Base-by-base conservation (phyloP, 2,329 filamentous ascomycete species). In the Talaromyces marneffei region DNA sequence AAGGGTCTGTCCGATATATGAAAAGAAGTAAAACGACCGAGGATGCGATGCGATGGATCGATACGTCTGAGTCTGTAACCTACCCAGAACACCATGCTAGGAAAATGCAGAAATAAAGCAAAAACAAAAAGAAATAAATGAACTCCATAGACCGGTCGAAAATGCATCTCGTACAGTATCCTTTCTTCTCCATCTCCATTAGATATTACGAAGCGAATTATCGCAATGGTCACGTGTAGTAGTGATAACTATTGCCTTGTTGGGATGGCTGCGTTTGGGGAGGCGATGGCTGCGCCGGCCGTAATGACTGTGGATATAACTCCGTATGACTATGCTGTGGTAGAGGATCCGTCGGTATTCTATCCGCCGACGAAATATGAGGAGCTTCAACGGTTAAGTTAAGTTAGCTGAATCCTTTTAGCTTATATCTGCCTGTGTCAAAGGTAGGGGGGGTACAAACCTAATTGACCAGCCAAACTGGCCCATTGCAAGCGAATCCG, bases 381-480 rank as follows among this genome's bases (percentile, higher is more conserved):
- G 48, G 48, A 16, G 48, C 48, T 52, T 23, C 18, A 23, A 35
- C 29, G n/a, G n/a, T n/a, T n/a, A n/a, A n/a, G n/a, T n/a, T n/a
- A n/a, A 14, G 5, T 48, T 12, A 35, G 29, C 6, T 1, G 8
- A 4, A 29, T 12, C 40, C 40, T 23, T 10, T 12, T 4, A 14
- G 10, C 12, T 23, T 10, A n/a, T 12, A 20, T 7, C 10, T 42
- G n/a, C 40, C 3, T 23, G n/a, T 4, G 16, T n/a, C 14, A 14
- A 7, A 46, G 4, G 16, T 31, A 23, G 6, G 14, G 3, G 27
- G 25, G 12, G n/a, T 44, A 46, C 37, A 63, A 60, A 40, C 61
- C 66, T 58, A 70, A 62, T 16, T 69, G 63, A 48, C 66, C 63
- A 9, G 67, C 68, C 35, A 70, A 60, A 14, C 66, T 65, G 16